Base-by-base conservation (phyloP, 805 yeast genomes). In the Candida nitratophila region DNA sequence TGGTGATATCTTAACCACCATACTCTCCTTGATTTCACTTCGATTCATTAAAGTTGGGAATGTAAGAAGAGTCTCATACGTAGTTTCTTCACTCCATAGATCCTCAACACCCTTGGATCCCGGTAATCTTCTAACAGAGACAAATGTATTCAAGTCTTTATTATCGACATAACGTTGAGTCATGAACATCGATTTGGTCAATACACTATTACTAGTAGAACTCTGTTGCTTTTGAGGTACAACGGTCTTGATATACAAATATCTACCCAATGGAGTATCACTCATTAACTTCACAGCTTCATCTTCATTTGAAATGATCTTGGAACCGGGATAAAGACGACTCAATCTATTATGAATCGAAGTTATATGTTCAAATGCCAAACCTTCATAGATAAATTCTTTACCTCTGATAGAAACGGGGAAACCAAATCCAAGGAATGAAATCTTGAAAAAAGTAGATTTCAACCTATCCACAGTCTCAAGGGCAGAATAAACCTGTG, bases 1-100 rank as follows among this genome's bases (percentile, higher is more conserved):
- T 14, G 96, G 96, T n/a, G 95, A 84, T 39, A 86, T 64, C 52
- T 75, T 81, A 21, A 73, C 70, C 6, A 70, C 69, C 9, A 59
- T 62, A 10, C 74, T 66, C 3, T 56, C 46, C 48, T 73, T 74
- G 50, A 88, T 76, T 56, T 85, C 93, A 51, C 89, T 77, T 62
- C 95, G 73, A 58, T 87, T 85, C 85, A 87, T 84, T 61, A 88
- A 73, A 0, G 95, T 83, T 22, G 96, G 96, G 80, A 88, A 88
- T 8, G 87, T 74, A 44, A 83, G 73, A 40, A 60, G 68, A 0
- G 96, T 85, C 50, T 80, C 86, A 66, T 79, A 88, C 1, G 86
- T 81, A 9, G 84, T 76, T 63, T 88, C 95, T 57, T 88, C 95
- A 17, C 90, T 87, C 96, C 96, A 88, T 53, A 88, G 66, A 54